Evolutionary conservation across 306 rosid genomes (phyloP).

Genomic region (Castanea mollissima): DNA sequence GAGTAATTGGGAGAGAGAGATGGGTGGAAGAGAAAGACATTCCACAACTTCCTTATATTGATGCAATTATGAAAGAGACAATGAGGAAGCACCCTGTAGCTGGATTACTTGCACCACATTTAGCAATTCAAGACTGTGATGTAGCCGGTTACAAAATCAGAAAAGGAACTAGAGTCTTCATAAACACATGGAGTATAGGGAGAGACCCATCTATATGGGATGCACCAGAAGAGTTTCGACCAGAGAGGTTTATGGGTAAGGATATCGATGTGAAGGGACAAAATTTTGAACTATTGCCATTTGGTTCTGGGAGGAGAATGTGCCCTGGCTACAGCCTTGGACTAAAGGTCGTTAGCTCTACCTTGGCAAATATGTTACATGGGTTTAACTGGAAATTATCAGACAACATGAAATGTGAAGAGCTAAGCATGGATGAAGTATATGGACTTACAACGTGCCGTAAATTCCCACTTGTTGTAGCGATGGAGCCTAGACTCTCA

Average conservation of each 20-base stretch:
- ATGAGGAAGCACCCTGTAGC: conserved; percentile 34
- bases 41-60: conserved; percentile 28
- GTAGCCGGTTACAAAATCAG: conserved; percentile 21
- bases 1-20: conserved; percentile 30
- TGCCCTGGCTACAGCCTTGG: conserved; percentile 7
- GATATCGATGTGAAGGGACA: conserved; percentile 34
- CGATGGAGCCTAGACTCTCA: conserved; percentile 30
- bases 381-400: conserved; percentile 22
- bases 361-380: conserved; percentile 28
- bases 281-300: conserved; percentile 32
- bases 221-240: conserved; percentile 21
- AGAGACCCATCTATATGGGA: conserved; percentile 31
- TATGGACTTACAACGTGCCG: conserved; percentile 21
- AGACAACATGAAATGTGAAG: background rate
- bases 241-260: conserved; percentile 31
- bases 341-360: conserved; percentile 1
- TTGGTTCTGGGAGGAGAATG: conserved; percentile 37
- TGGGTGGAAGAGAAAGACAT: conserved; percentile 42
- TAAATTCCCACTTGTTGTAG: conserved; percentile 27
- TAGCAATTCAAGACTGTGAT: conserved; percentile 30
- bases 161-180: conserved; percentile 18
- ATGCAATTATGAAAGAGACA: conserved; percentile 37
- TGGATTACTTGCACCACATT: conserved; percentile 27
- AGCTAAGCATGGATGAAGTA: conserved; percentile 26
- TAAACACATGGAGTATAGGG: conserved; percentile 41